A percentile compares a stretch with the other conserved stretches of the same genome.
Evolutionary conservation across 2,329 filamentous ascomycete genomes (phyloP).

Genomic region (Penicillium sp.): DNA sequence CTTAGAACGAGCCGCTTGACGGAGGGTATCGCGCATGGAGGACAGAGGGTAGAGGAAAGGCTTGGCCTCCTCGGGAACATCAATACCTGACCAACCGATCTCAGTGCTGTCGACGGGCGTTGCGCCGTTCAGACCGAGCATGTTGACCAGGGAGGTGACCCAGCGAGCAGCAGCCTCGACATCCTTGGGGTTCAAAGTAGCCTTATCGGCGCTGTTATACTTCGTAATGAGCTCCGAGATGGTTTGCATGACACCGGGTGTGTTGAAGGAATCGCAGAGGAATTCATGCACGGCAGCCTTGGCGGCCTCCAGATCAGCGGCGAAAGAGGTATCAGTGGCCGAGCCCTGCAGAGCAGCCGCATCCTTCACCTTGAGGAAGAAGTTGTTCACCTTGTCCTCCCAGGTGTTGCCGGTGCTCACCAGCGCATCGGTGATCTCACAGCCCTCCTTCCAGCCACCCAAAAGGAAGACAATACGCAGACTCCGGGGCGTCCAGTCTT

Average conservation of each 20-base stretch:
- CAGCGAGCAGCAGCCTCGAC: slow-evolving; percentile 66
- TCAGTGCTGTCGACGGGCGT: slow-evolving; percentile 38
- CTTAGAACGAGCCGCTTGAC: slow-evolving; percentile 57
- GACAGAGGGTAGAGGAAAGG: slow-evolving; percentile 63
- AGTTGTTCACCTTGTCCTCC: slow-evolving; percentile 77
- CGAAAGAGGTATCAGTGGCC: slow-evolving; percentile 42
- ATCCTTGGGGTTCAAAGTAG: slow-evolving; percentile 49
- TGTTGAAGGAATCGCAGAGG: slow-evolving; percentile 85
- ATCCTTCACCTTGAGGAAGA: slow-evolving; percentile 63
- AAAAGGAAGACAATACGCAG: slow-evolving; percentile 86
- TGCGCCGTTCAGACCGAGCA: slow-evolving; percentile 70
- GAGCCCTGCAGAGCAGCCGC: slow-evolving; percentile 35
- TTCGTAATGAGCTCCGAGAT: slow-evolving; percentile 77
- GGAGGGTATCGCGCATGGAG: slow-evolving; percentile 59
- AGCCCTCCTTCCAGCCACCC: slow-evolving; percentile 85
- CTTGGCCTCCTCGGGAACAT: slow-evolving; percentile 62
- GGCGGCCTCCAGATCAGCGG: slow-evolving; percentile 54
- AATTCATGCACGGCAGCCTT: slow-evolving; percentile 64
- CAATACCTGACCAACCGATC: slow-evolving; percentile 67
- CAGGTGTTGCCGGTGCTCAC: slow-evolving; percentile 72
- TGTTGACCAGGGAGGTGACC: slow-evolving; percentile 80
- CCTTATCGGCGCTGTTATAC: slow-evolving; percentile 63
- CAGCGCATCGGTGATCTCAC: slow-evolving; percentile 87
- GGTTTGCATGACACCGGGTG: slow-evolving; percentile 73
- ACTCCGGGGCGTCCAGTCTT: slow-evolving; percentile 74